phyloP scores from a whole-genome alignment of 2,329 filamentous ascomycete species.

The Diaporthe citri region DNA sequence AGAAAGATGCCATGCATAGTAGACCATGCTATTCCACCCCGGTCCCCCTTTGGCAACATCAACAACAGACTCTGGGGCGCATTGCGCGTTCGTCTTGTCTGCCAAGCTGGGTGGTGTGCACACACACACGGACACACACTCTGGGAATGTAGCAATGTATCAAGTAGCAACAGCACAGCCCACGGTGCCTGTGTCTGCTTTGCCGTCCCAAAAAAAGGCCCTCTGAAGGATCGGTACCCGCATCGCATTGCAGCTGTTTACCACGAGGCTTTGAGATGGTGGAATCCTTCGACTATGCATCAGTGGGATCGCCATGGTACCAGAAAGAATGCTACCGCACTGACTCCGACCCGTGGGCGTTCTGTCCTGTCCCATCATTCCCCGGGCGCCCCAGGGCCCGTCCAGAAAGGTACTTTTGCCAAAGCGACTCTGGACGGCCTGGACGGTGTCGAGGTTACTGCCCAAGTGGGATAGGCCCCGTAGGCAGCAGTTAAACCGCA shows the following conservation, averaged over 20 bases:
- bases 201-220: neutral
- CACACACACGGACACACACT: neutral
- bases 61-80: neutral
- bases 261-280: conserved; percentile 21
- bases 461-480: conserved; percentile 21
- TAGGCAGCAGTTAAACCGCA: conserved; percentile 25
- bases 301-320: conserved; percentile 25
- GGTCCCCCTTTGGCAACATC: neutral
- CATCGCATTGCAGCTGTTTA: conserved; percentile 22
- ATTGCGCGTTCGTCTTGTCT: conserved; percentile 21
- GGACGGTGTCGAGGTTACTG: conserved; percentile 18
- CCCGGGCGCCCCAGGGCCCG: conserved; percentile 13
- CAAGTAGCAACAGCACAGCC: conserved; percentile 3
- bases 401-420: conserved; percentile 14
- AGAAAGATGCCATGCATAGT: conserved; percentile 1
- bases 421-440: conserved; percentile 11
- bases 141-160: neutral
- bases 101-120: neutral
- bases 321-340: conserved; percentile 28
- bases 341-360: conserved; percentile 16
- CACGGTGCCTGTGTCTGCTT: neutral
- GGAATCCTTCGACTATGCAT: conserved; percentile 26
- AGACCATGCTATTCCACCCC: conserved; percentile 7
- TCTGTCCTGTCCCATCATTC: conserved; percentile 1
- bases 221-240: conserved; percentile 16